Evolutionary conservation across 495 filamentous ascomycete genomes (phyloP), one percentile per base, ranked within the genome.

Genomic region (Copromyces sp.): DNA sequence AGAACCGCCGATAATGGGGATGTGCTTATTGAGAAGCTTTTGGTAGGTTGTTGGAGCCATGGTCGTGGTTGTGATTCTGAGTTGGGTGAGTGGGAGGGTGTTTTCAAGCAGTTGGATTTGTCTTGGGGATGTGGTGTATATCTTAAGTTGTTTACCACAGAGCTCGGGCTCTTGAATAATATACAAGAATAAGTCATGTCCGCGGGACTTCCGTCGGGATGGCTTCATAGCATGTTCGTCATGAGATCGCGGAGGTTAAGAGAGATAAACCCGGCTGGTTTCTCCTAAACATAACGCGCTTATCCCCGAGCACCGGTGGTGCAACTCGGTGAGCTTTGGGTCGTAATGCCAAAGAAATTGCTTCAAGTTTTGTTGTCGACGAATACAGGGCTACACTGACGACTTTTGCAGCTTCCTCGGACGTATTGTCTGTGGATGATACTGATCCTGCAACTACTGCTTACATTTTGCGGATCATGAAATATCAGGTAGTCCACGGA

Each of bases 1-100:
- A 39, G 81, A 85, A 11, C 86, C 88, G 38, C 88, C 88, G 70
- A 90, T 82, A 45, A 89, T 71, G 73, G 89, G 83, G 68, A 90
- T 76, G 73, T 81, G 81, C 45, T 77, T 79, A 70, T 76, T 77
- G 5, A 78, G 76, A 70, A 84, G 82, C 71, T 84, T 84, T 76
- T 78, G 80, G 76, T 78, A 83, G 53, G 79, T 80, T 32, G 29
- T 73, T 41, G 73, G 65, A 7, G 71, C 70, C 68, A 74, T 74
- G 68, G 35, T 12, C 3, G 44, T 71, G 9, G 4, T 16, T 70
- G 32, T 5, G 20, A 37, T 24, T 24, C 24, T 24, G 24, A 44
- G 39, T 42, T 11, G 16, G 69, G 37, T 29, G 20, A 70, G 39
- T 38, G 29, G 16, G 14, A 7, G 9, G 24, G 24, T 1, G 17